Base-by-base conservation (phyloP, 257 asterid genomes). In the Knoxia roxburghii region DNA sequence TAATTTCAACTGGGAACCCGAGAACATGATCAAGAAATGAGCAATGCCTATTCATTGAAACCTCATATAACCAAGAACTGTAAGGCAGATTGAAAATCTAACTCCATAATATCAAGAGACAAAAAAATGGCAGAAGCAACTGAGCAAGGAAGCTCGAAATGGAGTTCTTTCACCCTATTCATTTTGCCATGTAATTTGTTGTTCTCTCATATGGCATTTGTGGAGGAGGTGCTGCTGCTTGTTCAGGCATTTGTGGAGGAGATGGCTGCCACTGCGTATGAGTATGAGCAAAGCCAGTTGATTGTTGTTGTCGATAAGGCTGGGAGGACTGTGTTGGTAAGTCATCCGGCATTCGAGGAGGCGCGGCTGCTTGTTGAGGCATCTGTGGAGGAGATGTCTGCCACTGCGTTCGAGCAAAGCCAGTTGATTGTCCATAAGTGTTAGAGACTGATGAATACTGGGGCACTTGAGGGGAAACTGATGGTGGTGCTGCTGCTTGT, bases 181-280 rank as follows among this genome's bases (percentile, higher is more conserved):
- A 69, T 60, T 60, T 26, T 26, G 61, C 58, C 68, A 49, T 33
- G 64, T 29, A 26, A 23, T 21, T 35, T 20, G 32, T 48, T 45
- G 29, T 18, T 27, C 33, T 37, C 15, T 64, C 56, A 14, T 64
- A 37, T 53, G 72, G 62, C 37, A 26, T 39, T 27, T 40, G 58
- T n/a, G n/a, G n/a, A 7, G 69, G 14, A 48, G 59, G 13, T 29
- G 32, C 69, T 48, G 64, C 64, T 32, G 59, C 29, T 48, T 43
- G 68, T 26, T 43, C 39, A 62, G 67, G 52, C 53, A 23, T 62
- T 45, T 41, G 68, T 15, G 54, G 68, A 41, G 33, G 30, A n/a
- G n/a, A n/a, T n/a, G n/a, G n/a, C n/a, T n/a, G n/a, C n/a, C n/a
- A n/a, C n/a, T n/a, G n/a, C n/a, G n/a, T n/a, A n/a, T n/a, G n/a